Evolutionary conservation across 768 basidiomycete genomes (phyloP).

Genomic region (Suillus alpinus): DNA sequence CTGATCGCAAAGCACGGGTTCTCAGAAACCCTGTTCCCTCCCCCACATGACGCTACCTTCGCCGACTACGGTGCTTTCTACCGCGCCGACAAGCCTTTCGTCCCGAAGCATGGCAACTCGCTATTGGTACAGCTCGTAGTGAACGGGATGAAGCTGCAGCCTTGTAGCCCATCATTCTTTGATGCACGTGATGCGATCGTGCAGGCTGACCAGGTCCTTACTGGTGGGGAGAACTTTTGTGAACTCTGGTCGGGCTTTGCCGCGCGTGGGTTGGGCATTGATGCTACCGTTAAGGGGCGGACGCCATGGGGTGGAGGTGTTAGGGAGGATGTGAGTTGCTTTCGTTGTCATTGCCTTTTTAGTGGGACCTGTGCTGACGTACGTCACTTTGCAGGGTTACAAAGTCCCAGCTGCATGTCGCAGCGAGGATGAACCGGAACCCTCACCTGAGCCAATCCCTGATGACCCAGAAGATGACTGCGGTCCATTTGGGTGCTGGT

Average conservation of each 20-base stretch:
- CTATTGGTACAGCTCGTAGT: conserved; percentile 81
- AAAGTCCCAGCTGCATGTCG: conserved; percentile 41
- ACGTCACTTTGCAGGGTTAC: conserved; percentile 32
- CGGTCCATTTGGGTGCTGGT: conserved; percentile 22
- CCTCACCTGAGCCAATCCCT: conserved; percentile 28
- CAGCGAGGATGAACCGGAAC: conserved; percentile 20
- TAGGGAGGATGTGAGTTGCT: conserved; percentile 55
- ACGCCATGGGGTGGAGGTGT: conserved; percentile 95
- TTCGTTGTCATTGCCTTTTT: neutral
- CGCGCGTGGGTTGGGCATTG: conserved; percentile 73
- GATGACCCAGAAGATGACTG: conserved; percentile 34
- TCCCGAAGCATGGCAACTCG: conserved; percentile 93
- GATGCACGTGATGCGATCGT: conserved; percentile 88
- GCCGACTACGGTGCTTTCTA: conserved; percentile 67
- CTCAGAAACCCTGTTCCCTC: conserved; percentile 78
- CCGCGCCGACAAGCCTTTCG: conserved; percentile 48
- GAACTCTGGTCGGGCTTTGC: conserved; percentile 85
- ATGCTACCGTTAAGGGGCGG: conserved; percentile 69
- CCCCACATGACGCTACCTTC: conserved; percentile 59
- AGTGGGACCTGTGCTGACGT: conserved; percentile 1
- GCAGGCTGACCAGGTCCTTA: conserved; percentile 85
- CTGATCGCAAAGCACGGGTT: conserved; percentile 84
- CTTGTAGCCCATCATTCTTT: conserved; percentile 88
- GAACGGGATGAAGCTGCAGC: conserved; percentile 93
- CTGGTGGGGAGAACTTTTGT: conserved; percentile 92